These are phyloP conservation scores for Fusarium brachygibbosum DNA, from an alignment of 2,329 filamentous ascomycete genomes.

Conservation along the genomic window DNA sequence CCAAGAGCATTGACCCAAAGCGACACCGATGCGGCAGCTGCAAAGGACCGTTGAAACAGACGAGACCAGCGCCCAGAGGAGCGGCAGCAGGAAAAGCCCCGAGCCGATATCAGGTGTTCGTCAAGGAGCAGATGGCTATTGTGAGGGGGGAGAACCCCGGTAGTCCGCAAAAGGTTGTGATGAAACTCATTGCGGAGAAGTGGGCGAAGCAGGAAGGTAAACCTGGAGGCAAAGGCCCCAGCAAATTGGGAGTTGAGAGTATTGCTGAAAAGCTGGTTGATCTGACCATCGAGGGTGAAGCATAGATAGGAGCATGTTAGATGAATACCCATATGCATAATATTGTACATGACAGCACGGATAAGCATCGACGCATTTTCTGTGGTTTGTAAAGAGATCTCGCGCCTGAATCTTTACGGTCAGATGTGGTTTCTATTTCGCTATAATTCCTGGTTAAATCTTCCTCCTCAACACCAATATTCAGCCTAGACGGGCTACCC, in stretches of 20 bases:
- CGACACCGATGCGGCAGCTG: slow-evolving; percentile 84
- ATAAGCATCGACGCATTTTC: neutral
- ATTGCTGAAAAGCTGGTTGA: slow-evolving; percentile 46
- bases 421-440: neutral
- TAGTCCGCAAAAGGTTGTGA: slow-evolving; percentile 75
- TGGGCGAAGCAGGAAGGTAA: slow-evolving; percentile 66
- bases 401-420: neutral
- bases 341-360: neutral
- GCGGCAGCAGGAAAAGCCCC: slow-evolving; percentile 37
- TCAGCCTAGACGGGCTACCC: neutral
- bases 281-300: slow-evolving; percentile 46
- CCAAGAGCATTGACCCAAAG: slow-evolving; percentile 81
- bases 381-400: neutral
- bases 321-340: slow-evolving; percentile 18
- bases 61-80: slow-evolving; percentile 76
- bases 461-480: neutral
- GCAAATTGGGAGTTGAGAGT: slow-evolving; percentile 37
- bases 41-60: slow-evolving; percentile 77
- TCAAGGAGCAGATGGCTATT: slow-evolving; percentile 76
- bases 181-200: slow-evolving; percentile 74
- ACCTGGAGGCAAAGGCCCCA: slow-evolving; percentile 15
- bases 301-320: slow-evolving; percentile 10
- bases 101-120: slow-evolving; percentile 64
- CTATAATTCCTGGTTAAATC: neutral
- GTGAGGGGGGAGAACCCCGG: slow-evolving; percentile 69